phyloP scores from a whole-genome alignment of 2,329 filamentous ascomycete genomes.

The Botrytis byssoidea region DNA sequence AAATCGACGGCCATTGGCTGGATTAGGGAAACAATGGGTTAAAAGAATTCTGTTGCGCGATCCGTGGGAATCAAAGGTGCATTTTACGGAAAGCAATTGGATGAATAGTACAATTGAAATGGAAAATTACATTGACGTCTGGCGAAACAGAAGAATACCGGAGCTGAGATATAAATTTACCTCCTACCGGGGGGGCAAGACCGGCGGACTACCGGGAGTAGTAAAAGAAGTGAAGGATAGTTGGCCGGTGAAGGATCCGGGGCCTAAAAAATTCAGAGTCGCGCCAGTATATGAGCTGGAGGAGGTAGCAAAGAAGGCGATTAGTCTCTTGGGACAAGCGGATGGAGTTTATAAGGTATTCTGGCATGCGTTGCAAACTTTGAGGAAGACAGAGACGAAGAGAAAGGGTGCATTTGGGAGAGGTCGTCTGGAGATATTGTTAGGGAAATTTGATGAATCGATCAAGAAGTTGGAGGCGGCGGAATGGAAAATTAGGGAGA shows the following conservation, averaged over 20 bases:
- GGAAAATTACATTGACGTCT: neutral
- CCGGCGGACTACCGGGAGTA: neutral
- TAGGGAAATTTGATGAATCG: neutral
- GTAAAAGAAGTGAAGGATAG: neutral
- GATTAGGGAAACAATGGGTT: neutral
- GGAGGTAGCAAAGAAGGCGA: neutral
- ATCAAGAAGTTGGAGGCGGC: neutral
- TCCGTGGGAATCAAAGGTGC: neutral
- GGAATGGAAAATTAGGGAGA: neutral
- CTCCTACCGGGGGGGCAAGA: neutral
- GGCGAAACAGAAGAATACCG: neutral
- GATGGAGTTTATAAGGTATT: neutral
- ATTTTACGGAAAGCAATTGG: neutral
- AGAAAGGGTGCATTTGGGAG: neutral
- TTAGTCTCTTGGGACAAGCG: neutral
- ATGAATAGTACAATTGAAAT: neutral
- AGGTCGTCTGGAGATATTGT: neutral
- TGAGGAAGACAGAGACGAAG: neutral
- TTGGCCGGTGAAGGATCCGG: neutral
- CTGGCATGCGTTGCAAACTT: neutral
- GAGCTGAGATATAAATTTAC: neutral
- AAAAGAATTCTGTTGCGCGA: neutral
- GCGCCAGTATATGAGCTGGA: neutral
- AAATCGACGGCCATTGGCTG: neutral
- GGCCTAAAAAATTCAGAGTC: neutral